phyloP scores from a whole-genome alignment of 2,329 filamentous ascomycete genomes.

The Basipetospora sp. region DNA sequence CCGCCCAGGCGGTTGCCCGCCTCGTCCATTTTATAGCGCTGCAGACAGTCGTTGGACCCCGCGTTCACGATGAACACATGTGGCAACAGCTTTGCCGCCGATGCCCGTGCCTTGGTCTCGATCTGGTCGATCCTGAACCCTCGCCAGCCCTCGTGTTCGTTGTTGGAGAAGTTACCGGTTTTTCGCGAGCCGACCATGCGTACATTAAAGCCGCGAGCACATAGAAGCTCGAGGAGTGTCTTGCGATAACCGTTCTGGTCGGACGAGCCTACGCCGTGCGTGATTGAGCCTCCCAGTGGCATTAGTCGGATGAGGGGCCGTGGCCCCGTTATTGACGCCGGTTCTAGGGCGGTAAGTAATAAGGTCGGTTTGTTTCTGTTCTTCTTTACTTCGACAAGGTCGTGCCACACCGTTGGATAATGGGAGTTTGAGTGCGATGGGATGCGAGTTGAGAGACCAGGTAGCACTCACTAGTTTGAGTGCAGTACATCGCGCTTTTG shows the following conservation, averaged over 20 bases:
- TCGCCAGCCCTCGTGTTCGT: conserved; percentile 30
- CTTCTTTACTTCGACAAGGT: too few species aligned
- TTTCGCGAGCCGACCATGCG: conserved; percentile 23
- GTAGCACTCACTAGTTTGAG: too few species aligned
- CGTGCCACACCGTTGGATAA: too few species aligned
- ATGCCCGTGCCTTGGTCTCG: conserved; percentile 16
- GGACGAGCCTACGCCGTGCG: conserved; percentile 18
- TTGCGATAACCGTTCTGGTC: conserved; percentile 23
- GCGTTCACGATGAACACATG: conserved; percentile 28
- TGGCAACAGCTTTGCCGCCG: conserved; percentile 19
- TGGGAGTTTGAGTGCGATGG: too few species aligned
- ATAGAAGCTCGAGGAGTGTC: conserved; percentile 19
- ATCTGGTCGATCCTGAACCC: conserved; percentile 27
- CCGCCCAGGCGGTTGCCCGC: conserved; percentile 19
- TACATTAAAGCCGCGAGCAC: conserved; percentile 15
- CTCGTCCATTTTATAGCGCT: conserved; percentile 16
- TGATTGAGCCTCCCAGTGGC: conserved; percentile 25
- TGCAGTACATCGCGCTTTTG: too few species aligned
- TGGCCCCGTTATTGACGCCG: background rate
- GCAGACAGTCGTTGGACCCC: conserved; percentile 29
- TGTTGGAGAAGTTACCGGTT: conserved; percentile 12
- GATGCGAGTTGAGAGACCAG: too few species aligned
- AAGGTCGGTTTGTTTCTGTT: background rate
- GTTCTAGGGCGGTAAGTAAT: background rate
- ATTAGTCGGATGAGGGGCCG: conserved; percentile 13